Percentiles rank a stretch among this genome's conserved stretches.
phyloP scores from a whole-genome alignment of 2,329 filamentous ascomycete species.

The Pseudopithomyces chartarum region DNA sequence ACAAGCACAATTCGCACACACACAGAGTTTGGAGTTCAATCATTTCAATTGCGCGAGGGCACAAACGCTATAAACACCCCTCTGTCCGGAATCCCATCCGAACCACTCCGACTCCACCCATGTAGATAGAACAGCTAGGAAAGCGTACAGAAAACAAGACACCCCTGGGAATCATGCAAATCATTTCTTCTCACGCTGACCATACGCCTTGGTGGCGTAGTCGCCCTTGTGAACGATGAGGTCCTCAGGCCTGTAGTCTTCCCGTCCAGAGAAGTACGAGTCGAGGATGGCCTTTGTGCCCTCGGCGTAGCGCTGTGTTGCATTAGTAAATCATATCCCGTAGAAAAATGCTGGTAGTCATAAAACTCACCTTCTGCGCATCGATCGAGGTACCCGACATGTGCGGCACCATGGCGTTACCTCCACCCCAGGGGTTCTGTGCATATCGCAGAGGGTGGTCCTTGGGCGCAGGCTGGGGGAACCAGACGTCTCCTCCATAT shows the following conservation, averaged over 20 bases:
- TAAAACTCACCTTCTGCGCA: slow-evolving; percentile 69
- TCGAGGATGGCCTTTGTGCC: slow-evolving; percentile 89
- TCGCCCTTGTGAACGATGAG: slow-evolving; percentile 88
- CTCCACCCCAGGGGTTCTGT: slow-evolving; percentile 93
- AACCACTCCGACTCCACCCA: no score
- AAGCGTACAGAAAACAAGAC: no score
- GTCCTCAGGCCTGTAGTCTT: slow-evolving; percentile 89
- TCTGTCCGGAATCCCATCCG: no score
- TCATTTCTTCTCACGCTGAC: slow-evolving; percentile 66
- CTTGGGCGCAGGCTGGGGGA: slow-evolving; percentile 93
- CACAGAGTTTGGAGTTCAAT: no score
- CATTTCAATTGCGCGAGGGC: no score
- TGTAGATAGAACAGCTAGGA: no score
- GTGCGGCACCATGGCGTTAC: slow-evolving; percentile 98
- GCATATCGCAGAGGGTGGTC: slow-evolving; percentile 92
- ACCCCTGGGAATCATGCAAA: no score
- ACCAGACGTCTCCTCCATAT: slow-evolving; percentile 91
- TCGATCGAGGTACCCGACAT: slow-evolving; percentile 99
- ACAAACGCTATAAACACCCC: no score
- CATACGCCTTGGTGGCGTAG: slow-evolving; percentile 94
- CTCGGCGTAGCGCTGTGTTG: slow-evolving; percentile 66
- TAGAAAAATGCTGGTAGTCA: slow-evolving; percentile 26
- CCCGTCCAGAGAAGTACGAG: slow-evolving; percentile 84
- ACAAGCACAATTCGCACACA: no score
- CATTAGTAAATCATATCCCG: not conserved